Evolutionary conservation across 768 basidiomycete genomes (phyloP), one percentile per base, ranked within the genome.

Genomic region (Calocera cornea): DNA sequence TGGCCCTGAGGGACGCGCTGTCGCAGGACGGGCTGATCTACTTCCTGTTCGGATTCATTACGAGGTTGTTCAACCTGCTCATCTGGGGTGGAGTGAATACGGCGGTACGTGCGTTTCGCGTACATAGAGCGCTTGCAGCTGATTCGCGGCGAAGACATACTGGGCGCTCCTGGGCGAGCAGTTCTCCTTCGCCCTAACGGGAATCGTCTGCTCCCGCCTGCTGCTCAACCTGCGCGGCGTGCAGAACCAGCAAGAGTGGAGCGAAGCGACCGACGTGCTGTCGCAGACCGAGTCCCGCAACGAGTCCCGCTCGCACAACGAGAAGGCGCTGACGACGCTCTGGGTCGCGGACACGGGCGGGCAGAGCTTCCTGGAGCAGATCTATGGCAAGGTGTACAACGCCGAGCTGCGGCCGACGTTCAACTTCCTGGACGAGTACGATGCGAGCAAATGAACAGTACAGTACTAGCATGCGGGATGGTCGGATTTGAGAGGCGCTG

Each of bases 161-260:
- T 60, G 54, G 54, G 54, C 54, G 31, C 54, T 60, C 54, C 54
- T 60, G 11, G 54, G 54, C 54, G 54, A 60, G 22, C 54, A 60
- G 31, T 60, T 60, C 54, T 60, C 54, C 27, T 60, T 60, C 54
- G 54, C 54, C 27, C 27, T 60, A 12, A 60, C 54, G 16, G 54
- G 54, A 12, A 60, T 60, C 54, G 54, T 60, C 24, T 60, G 54
- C 54, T 60, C 54, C 22, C 54, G 54, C 19, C 54, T 60, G 24
- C 54, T 60, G 31, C 54, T 60, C 54, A 60, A 60, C 54, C 54
- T 60, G 27, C 54, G 54, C 54, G 54, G 54, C 31, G 54, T 60
- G 11, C 54, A 33, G 16, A 60, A 12, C 24, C 14, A 60, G 16
- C 11, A 60, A 60, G 54, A 60, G 16, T 60, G 54, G 54, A 16